phyloP scores from a whole-genome alignment of 2,329 filamentous ascomycete species.

The Fusarium sterilihyphosum region DNA sequence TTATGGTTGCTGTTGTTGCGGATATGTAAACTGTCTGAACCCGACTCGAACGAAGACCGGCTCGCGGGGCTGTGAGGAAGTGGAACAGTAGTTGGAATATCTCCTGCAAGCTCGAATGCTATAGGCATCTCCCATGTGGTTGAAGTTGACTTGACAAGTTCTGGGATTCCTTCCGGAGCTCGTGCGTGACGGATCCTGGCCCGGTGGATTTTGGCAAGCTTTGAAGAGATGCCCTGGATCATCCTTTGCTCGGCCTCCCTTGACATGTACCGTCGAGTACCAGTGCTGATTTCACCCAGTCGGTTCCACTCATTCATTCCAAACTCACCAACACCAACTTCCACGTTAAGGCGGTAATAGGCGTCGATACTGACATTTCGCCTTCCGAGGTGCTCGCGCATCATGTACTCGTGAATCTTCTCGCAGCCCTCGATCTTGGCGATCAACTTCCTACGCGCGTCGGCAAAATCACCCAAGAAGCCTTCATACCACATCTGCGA shows the following conservation, averaged over 20 bases:
- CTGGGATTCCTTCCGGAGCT: constrained; percentile 53
- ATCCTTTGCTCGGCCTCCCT: constrained; percentile 79
- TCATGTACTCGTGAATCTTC: constrained; percentile 86
- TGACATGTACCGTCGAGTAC: constrained; percentile 84
- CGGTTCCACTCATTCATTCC: constrained; percentile 99
- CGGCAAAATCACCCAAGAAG: constrained; percentile 91
- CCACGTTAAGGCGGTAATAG: constrained; percentile 97
- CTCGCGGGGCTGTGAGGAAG: constrained; percentile 53
- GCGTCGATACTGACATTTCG: constrained; percentile 86
- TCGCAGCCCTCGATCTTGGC: constrained; percentile 96
- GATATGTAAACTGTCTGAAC: constrained; percentile 60
- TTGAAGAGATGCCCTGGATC: constrained; percentile 79
- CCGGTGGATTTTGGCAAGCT: constrained; percentile 84
- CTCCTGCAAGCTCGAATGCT: constrained; percentile 68
- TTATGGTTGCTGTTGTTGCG: constrained; percentile 44
- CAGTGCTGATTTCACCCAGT: constrained; percentile 93
- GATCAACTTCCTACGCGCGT: constrained; percentile 85
- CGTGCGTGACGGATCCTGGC: constrained; percentile 76
- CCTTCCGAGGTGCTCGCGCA: constrained; percentile 78
- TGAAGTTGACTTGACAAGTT: constrained; percentile 55
- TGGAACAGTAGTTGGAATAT: constrained; percentile 56
- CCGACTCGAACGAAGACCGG: constrained; percentile 67
- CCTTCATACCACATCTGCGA: constrained; percentile 91
- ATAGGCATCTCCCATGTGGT: constrained; percentile 57
- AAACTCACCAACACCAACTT: constrained; percentile 95